These are phyloP conservation scores for Geranium rotundifolium DNA, from an alignment of 345 rosid species.

Conservation along the genomic window DNA sequence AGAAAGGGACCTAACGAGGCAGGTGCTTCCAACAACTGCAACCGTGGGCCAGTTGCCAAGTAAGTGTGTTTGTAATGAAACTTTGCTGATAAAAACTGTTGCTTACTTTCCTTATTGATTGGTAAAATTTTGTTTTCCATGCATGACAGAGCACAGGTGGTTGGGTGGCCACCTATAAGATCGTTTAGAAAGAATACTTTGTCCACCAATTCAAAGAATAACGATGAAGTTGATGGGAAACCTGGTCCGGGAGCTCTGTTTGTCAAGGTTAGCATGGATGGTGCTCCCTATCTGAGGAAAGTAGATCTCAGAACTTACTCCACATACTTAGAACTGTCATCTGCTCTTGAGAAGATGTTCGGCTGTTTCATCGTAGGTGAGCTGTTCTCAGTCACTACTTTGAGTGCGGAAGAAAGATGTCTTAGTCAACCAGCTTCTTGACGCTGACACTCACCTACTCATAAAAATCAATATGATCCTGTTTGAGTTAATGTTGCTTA, in stretches of 20 bases:
- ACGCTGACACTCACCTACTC: too few relatives aligned
- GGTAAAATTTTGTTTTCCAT: background rate
- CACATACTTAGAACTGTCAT: conserved; percentile 53
- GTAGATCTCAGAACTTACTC: conserved; percentile 70
- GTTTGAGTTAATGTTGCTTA: background rate
- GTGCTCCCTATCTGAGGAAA: conserved; percentile 87
- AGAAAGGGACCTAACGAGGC: conserved; percentile 17
- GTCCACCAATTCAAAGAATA: conserved; percentile 61
- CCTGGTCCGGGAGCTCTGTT: conserved; percentile 60
- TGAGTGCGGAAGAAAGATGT: too few relatives aligned
- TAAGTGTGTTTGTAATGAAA: conserved; percentile 21
- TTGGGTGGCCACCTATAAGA: conserved; percentile 95
- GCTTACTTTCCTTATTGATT: conserved; percentile 7
- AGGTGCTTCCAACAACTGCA: conserved; percentile 30
- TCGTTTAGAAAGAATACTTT: conserved; percentile 67
- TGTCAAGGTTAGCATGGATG: conserved; percentile 92
- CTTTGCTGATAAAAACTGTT: too few relatives aligned
- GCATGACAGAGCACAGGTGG: conserved; percentile 79
- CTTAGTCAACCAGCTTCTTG: too few relatives aligned
- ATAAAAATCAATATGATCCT: too few relatives aligned
- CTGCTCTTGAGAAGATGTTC: conserved; percentile 91
- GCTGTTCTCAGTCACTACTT: too few relatives aligned
- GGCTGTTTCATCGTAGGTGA: conserved; percentile 80
- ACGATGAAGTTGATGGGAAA: conserved; percentile 81
- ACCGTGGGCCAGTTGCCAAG: conserved; percentile 66